Evolutionary conservation across 352 stramenopile genomes (phyloP), one percentile per base, ranked within the genome.

Genomic region (Elongisporangium senticosum): DNA sequence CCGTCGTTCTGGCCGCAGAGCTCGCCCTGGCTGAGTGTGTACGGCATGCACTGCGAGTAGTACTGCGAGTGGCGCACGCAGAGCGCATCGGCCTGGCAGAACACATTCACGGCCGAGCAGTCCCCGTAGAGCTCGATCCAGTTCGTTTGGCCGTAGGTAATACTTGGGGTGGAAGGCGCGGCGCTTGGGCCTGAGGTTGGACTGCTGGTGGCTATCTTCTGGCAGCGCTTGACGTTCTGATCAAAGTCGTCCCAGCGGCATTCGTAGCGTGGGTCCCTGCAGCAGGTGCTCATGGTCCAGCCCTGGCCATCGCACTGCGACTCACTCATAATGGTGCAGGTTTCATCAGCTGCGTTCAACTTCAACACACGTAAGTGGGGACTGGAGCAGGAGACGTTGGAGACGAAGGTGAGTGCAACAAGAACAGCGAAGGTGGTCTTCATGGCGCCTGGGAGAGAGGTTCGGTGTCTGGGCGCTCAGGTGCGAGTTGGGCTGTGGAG

Each of bases 1-100:
- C 58, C 64, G 49, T 75, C 64, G 24, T 75, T 72, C 55, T 75
- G 68, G 56, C 68, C 68, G 52, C 68, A 75, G 5, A 75, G 55
- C n/a, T 69, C 64, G 0, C 64, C 68, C 11, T 40, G 7, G 0
- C 58, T 55, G 1, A 75, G 37, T 2, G 55, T 64, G 0, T 21
- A 26, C 0, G 68, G 68, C 55, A 71, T 75, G 61, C 68, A 75
- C 50, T 75, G 64, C 47, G 66, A 63, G 59, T 71, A 77, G 55
- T 68, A 64, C 40, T 53, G 58, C 14, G 69, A 74, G 58, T 77
- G 53, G 24, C 62, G 55, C 20, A 72, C 63, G 10, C 71, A 72
- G 7, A 60, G 23, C 28, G 54, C 64, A 15, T 24, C 19, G 13
- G 19, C 53, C 50, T 55, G 50, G 51, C 63, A 74, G 21, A 54